Evolutionary conservation across 1,139 yeast genomes (phyloP).

Genomic region (Debaryomyces coudertii): DNA sequence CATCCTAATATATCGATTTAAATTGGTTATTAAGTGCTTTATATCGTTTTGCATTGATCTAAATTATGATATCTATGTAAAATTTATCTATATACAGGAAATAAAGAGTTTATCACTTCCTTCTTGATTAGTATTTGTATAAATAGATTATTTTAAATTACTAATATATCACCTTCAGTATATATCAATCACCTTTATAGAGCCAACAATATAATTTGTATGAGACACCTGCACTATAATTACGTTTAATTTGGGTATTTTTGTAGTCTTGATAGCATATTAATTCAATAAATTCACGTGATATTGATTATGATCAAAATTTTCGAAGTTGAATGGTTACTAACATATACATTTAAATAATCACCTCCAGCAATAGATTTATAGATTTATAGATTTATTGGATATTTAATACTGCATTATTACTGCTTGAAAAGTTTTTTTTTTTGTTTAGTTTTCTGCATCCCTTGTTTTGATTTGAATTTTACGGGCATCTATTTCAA

Average conservation of each 20-base stretch:
- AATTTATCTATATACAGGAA: background rate
- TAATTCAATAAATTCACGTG: constrained; percentile 8
- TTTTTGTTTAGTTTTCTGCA: background rate
- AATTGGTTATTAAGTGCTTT: too few relatives aligned
- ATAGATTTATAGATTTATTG: constrained; percentile 1
- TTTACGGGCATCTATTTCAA: background rate
- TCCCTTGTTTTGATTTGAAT: background rate
- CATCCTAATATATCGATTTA: background rate
- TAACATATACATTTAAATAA: background rate
- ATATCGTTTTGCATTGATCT: background rate
- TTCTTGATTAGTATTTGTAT: too few relatives aligned
- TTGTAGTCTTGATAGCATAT: background rate
- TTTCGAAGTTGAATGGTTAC: background rate
- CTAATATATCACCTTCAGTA: too few relatives aligned
- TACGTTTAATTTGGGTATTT: background rate
- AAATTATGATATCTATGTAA: background rate
- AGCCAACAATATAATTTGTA: background rate
- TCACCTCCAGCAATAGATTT: background rate
- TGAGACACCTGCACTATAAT: too few relatives aligned
- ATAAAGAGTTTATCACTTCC: too few relatives aligned
- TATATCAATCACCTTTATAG: background rate
- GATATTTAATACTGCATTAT: background rate
- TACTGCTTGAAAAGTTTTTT: background rate
- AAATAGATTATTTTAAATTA: too few relatives aligned
- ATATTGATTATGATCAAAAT: background rate